These are phyloP conservation scores for Xanthoceras sorbifolium DNA, from an alignment of 345 rosid genomes.

Conservation along the genomic window DNA sequence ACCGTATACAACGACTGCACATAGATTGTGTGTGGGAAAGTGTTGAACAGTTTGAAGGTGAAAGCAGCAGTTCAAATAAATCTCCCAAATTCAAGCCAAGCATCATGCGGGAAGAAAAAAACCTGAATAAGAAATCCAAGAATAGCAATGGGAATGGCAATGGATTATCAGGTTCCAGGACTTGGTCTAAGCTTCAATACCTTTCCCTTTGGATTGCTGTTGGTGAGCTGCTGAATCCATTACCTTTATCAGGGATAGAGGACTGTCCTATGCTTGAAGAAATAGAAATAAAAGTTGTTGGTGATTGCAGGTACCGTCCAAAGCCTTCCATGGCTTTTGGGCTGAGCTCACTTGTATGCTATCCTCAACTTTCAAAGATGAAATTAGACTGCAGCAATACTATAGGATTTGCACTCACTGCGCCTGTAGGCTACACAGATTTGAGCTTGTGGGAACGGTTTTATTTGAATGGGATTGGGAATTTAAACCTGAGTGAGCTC, in stretches of 20 bases:
- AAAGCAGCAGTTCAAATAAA: constrained; percentile 13
- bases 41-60: constrained; percentile 27
- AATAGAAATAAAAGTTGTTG: constrained; percentile 69
- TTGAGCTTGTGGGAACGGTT: constrained; percentile 92
- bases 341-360: constrained; percentile 52
- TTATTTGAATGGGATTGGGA: constrained; percentile 65
- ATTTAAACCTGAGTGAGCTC: constrained; percentile 61
- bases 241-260: constrained; percentile 54
- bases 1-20: constrained; percentile 65
- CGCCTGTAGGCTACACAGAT: constrained; percentile 79
- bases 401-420: constrained; percentile 70
- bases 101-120: constrained; percentile 16
- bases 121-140: constrained; percentile 53
- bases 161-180: constrained; percentile 35
- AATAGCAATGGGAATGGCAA: constrained; percentile 36
- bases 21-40: constrained; percentile 83
- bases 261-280: constrained; percentile 86
- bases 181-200: constrained; percentile 64
- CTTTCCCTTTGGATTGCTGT: constrained; percentile 82
- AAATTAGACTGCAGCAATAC: constrained; percentile 70
- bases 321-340: constrained; percentile 63
- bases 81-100: background rate
- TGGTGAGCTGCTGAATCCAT: constrained; percentile 65
- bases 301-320: constrained; percentile 68
- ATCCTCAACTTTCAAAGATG: constrained; percentile 77